Evolutionary conservation across 192 early-diverging fungal genomes (phyloP), one percentile per base, ranked within the genome.

Genomic region (Backusella westeae): DNA sequence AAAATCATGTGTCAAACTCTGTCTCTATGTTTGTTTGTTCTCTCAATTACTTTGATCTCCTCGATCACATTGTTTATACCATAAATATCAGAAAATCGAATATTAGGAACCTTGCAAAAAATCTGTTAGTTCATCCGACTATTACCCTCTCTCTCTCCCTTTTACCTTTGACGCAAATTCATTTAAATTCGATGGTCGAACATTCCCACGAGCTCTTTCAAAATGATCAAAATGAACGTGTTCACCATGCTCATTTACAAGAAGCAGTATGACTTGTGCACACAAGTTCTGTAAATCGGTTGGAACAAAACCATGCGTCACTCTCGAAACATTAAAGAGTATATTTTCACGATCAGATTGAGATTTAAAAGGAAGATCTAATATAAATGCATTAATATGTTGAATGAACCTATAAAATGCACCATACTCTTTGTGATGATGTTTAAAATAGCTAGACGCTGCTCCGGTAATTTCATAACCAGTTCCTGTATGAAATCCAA

Each of bases 241-340:
- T 67, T 80, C 15, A 68, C 77, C 2, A 71, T 79, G 63, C 77
- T 86, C 79, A 80, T 85, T 80, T 73, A 92, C 80, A 39, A 87
- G 52, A 38, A 63, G 69, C 74, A 81, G 78, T 44, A 83, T 85
- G 17, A 83, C 91, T 39, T 85, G 81, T 75, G 80, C 75, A 76
- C 87, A 94, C 35, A 94, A 72, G 36, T 84, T 90, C 82, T 92
- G 88, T 71, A 97, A 81, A 82, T 97, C 95, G 14, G 93, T 89
- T 1, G 93, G 89, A 0, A 93, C 92, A 80, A 93, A 94, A n/a
- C 95, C 94, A 77, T 94, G 91, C 1, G 93, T 89, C 3, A 77
- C 77, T 38, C 81, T 81, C 26, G 89, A 84, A 8, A 91, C 77
- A 32, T 79, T 39, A 6, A 29, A 21, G 7, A 93, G 69, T 34